Evolutionary conservation across 129 eudicot genomes (phyloP), one percentile per base, ranked within the genome.

Genomic region (Mikania micrantha): DNA sequence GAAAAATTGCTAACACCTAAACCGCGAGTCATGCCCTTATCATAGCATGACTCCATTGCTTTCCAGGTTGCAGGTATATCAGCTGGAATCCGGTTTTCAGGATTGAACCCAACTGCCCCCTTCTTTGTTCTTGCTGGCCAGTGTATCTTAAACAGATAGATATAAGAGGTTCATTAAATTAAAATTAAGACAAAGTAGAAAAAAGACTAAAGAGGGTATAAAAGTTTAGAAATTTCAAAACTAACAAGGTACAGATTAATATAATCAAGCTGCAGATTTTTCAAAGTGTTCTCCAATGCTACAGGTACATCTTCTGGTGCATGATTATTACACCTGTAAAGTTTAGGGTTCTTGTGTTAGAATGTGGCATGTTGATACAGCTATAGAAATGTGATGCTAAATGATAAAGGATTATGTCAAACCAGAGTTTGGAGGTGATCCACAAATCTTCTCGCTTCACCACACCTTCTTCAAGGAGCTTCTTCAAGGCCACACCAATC

Each of bases 1-100:
- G 96, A 83, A 77, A 89, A 89, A 76, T 89, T 89, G 86, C 96
- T 89, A 4, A 89, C 96, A 16, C 96, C 96, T 52, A 89, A 52
- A 15, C 88, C 88, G 13, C 86, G 84, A 20, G 96, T 75, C 72
- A 81, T 84, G 19, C 96, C 96, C 17, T 81, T 81, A 56, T 85
- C 96, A 58, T 77, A 83, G 67, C 83, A 73, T n/a, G 88, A 83
- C 71, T 89, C 96, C 90, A 89, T 74, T 75, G 88, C 96, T 56
- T 82, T 79, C 96, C 96, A 89, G 59, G 96, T 89, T 65, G 80
- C 84, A 17, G 85, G 88, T 66, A 89, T 79, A 60, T 85, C 84
- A 8, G 80, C 32, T 11, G 90, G 81, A 25, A 72, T 59, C 29
- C 86, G 59, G 28, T 73, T 69, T 63, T 89, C 90, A 41, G 90